Percentiles rank a stretch among this genome's conserved stretches.
These are phyloP conservation scores for Backusella westeae DNA, from an alignment of 192 early-diverging fungal genomes.

Conservation along the genomic window DNA sequence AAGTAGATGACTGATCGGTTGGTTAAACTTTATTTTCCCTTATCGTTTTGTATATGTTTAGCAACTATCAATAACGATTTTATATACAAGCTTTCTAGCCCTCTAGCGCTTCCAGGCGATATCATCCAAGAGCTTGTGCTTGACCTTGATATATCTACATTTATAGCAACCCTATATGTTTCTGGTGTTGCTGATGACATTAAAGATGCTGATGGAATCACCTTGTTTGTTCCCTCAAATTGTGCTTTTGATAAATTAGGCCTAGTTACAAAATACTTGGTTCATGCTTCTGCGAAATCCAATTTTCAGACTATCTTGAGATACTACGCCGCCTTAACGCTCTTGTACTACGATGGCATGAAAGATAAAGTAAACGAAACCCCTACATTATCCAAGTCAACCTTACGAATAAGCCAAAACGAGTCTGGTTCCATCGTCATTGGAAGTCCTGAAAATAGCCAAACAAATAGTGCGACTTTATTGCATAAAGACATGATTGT, in stretches of 20 bases:
- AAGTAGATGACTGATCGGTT: conserved; percentile 8
- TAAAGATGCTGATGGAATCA: conserved; percentile 29
- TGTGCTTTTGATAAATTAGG: conserved; percentile 38
- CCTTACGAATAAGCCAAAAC: conserved; percentile 35
- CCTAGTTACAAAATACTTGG: conserved; percentile 24
- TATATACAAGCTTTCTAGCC: conserved; percentile 57
- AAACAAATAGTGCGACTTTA: conserved; percentile 25
- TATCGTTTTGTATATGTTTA: conserved; percentile 27
- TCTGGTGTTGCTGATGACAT: conserved; percentile 37
- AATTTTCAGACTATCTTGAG: conserved; percentile 47
- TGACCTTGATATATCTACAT: conserved; percentile 51
- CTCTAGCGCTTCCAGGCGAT: conserved; percentile 50
- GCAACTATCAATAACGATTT: conserved; percentile 48
- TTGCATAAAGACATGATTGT: conserved; percentile 21
- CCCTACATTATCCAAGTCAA: conserved; percentile 38
- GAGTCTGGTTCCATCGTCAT: conserved; percentile 6
- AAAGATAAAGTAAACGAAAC: conserved; percentile 25
- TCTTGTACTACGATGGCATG: conserved; percentile 45
- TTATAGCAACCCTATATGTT: conserved; percentile 51
- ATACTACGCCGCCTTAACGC: conserved; percentile 47
- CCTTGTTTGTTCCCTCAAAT: conserved; percentile 48
- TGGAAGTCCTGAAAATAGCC: conserved; percentile 1
- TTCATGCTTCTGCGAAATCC: conserved; percentile 15
- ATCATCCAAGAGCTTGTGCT: conserved; percentile 47
- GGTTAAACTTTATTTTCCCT: background rate